phyloP scores from a whole-genome alignment of 73 alveolate genomes.

The Paramecium pentaurelia region DNA sequence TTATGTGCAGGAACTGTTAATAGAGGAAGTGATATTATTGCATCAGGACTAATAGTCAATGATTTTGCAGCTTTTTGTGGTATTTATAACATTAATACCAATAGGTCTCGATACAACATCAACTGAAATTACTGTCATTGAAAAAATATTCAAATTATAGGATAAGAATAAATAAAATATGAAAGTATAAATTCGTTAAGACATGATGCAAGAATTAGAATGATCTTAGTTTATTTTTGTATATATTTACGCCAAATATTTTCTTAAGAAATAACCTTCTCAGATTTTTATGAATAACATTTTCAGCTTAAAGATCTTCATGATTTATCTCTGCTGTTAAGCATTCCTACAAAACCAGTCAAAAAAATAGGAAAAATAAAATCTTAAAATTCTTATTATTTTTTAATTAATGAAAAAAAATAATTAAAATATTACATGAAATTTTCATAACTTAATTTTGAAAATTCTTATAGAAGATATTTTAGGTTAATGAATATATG shows the following conservation, averaged over 20 bases:
- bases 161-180: slow-evolving; percentile 56
- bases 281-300: too few species aligned
- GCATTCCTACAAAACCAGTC: too few species aligned
- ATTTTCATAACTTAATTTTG: too few species aligned
- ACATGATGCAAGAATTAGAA: slow-evolving; percentile 33
- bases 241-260: background rate
- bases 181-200: slow-evolving; percentile 14
- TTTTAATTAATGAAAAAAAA: too few species aligned
- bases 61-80: slow-evolving; percentile 98
- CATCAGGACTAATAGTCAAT: slow-evolving; percentile 96
- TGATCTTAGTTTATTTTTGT: background rate
- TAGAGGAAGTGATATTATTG: slow-evolving; percentile 96
- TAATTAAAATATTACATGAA: too few species aligned
- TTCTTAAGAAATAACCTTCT: background rate
- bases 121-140: slow-evolving; percentile 95
- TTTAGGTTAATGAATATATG: too few species aligned
- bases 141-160: slow-evolving; percentile 93
- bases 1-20: slow-evolving; percentile 99
- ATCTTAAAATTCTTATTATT: too few species aligned
- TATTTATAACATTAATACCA: background rate
- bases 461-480: too few species aligned
- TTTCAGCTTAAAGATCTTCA: too few species aligned
- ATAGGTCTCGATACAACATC: slow-evolving; percentile 93
- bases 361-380: too few species aligned
- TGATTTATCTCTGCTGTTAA: too few species aligned